A percentile compares a stretch with the other conserved stretches of the same genome.
phyloP scores from a whole-genome alignment of 176 grass and related monocot species.

The sorghum (Sorghum bicolor) region DNA sequence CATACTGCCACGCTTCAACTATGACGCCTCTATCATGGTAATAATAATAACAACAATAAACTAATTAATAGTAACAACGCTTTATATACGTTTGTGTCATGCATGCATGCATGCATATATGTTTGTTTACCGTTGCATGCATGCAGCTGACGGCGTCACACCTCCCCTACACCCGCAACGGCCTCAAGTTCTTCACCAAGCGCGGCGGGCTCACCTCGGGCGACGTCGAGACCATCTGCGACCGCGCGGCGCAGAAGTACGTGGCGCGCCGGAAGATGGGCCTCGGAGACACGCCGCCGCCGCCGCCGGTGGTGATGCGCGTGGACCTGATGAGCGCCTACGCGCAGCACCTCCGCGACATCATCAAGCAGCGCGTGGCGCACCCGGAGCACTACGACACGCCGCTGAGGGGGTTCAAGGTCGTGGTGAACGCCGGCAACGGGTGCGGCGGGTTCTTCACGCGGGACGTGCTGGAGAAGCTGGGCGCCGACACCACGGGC shows the following conservation, averaged over 20 bases:
- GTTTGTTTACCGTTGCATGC: neutral
- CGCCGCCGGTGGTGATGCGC: slow-evolving; percentile 40
- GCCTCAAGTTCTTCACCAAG: slow-evolving; percentile 90
- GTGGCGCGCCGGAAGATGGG: slow-evolving; percentile 52
- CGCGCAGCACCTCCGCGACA: slow-evolving; percentile 58
- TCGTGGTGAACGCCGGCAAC: slow-evolving; percentile 85
- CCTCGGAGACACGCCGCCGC: too few species aligned
- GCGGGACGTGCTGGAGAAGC: slow-evolving; percentile 67
- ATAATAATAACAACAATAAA: too few species aligned
- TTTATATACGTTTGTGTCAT: neutral
- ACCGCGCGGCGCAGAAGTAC: slow-evolving; percentile 55
- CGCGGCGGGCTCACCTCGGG: slow-evolving; percentile 50
- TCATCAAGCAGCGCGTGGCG: slow-evolving; percentile 64
- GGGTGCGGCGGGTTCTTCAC: slow-evolving; percentile 87
- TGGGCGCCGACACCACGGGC: slow-evolving; percentile 65
- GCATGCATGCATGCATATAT: too few species aligned
- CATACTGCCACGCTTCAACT: slow-evolving; percentile 51
- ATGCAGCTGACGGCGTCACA: slow-evolving; percentile 87
- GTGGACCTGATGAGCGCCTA: slow-evolving; percentile 77
- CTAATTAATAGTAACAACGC: neutral
- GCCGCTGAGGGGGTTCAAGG: slow-evolving; percentile 61
- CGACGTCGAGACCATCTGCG: slow-evolving; percentile 64
- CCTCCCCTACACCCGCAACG: slow-evolving; percentile 86
- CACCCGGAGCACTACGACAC: slow-evolving; percentile 57
- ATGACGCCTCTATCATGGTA: slow-evolving; percentile 87